Percentiles rank a stretch among this genome's conserved stretches.
These are phyloP conservation scores for Oxyria digyna DNA, from an alignment of 148 eudicot species.

Conservation along the genomic window DNA sequence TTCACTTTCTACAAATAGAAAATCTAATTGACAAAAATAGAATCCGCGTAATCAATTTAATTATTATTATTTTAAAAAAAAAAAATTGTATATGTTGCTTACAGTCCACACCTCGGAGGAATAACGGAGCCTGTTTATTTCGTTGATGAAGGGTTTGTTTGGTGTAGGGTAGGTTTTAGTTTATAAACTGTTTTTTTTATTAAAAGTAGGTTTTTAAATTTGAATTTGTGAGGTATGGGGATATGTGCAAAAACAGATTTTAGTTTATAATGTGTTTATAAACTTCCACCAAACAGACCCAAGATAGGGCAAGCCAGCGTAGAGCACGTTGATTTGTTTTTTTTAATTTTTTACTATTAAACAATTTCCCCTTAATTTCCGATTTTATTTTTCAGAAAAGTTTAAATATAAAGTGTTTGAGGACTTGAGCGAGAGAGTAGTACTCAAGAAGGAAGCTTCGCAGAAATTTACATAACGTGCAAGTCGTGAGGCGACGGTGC, in stretches of 20 bases:
- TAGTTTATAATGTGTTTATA: no score
- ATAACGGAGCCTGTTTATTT: not conserved
- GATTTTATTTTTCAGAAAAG: not conserved
- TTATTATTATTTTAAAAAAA: no score
- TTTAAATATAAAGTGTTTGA: not conserved
- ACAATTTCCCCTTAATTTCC: not conserved
- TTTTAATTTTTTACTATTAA: not conserved
- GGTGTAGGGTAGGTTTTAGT: no score
- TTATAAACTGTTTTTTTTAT: no score
- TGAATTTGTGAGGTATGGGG: no score
- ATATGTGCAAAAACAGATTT: no score
- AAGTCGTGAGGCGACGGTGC: conserved; percentile 22
- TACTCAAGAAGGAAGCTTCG: not conserved
- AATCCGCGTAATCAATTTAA: no score
- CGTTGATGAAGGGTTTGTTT: no score
- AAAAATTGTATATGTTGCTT: not conserved
- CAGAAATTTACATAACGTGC: conserved; percentile 5
- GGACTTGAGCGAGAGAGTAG: not conserved
- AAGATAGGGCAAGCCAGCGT: not conserved
- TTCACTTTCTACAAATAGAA: no score
- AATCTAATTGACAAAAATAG: no score
- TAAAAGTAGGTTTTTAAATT: no score
- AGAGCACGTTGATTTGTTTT: not conserved
- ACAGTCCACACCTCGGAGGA: not conserved
- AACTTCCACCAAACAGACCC: no score